Base-by-base conservation (phyloP, 202 grass and related monocot species). In the Zizania palustris region DNA sequence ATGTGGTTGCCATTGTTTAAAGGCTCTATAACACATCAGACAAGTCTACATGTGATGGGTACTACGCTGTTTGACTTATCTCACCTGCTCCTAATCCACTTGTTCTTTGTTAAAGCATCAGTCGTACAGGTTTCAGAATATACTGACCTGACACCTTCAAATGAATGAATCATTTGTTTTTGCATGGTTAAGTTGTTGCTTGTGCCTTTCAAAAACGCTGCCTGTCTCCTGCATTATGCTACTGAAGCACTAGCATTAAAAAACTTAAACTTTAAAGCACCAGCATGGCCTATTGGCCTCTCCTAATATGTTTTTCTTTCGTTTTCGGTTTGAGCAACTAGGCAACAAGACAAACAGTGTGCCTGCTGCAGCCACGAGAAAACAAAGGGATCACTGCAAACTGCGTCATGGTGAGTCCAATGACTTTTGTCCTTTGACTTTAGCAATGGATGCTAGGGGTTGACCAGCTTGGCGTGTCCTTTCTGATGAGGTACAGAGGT, bases 51-150 rank as follows among this genome's bases (percentile, higher is more conserved):
- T 42, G 74, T 85, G 68, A 55, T 55, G 51, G 28, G 49, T 73
- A 66, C 60, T 60, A 51, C 10, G 60, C 75, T 68, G 76, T 74
- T 85, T 85, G 83, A 85, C 83, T 75, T 80, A 18, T 22, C 16
- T 51, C 69, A 38, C 76, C 70, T 74, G 35, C 70, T 85, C 83
- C 72, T 51, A 55, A 35, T 63, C 72, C 72, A 62, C 43, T 70
- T 70, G 44, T 40, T 28, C 28, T 2, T 28, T 76, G 60, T 39
- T 33, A 45, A 44, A 46, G 8, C 5, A 6, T 44, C 21, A 41
- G 38, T 35, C 48, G 19, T 61, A 60, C 39, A 58, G 11, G 45
- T 57, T 63, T 65, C 55, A 48, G 58, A 84, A 28, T 28, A 28
- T 28, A 28, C 28, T 28, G 28, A 28, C 28, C 28, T 28, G 28